Percentiles rank a stretch among this genome's conserved stretches.
Evolutionary conservation across 805 yeast genomes (phyloP).

Genomic region (Myxozyma kluyveri): DNA sequence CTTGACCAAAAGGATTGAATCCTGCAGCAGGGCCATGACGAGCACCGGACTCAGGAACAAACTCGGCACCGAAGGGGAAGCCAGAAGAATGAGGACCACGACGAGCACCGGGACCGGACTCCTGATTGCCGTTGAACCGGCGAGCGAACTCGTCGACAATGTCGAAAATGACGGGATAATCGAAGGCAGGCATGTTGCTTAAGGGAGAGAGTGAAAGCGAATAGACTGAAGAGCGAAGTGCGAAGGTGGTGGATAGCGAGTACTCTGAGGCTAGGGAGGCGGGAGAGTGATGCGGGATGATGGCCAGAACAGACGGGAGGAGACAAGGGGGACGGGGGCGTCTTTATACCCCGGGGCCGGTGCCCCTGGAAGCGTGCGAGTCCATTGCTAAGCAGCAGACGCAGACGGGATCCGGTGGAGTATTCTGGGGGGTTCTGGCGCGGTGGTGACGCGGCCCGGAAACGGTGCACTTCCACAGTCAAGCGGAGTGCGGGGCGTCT

Average conservation of each 20-base stretch:
- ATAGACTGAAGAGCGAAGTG: neutral
- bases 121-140: constrained; percentile 5
- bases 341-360: neutral
- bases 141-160: constrained; percentile 15
- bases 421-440: constrained; percentile 4
- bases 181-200: constrained; percentile 14
- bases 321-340: neutral
- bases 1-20: too few relatives aligned
- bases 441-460: neutral
- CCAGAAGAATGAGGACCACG: too few relatives aligned
- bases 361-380: too few relatives aligned
- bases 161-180: constrained; percentile 11
- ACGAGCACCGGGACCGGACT: neutral
- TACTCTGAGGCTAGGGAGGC: neutral
- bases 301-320: neutral
- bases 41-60: neutral
- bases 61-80: neutral
- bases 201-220: too few relatives aligned
- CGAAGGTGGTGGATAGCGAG: neutral
- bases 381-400: too few relatives aligned
- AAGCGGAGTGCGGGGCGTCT: too few relatives aligned
- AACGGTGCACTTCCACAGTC: neutral
- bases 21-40: neutral
- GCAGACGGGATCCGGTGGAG: neutral
- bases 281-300: neutral